These are phyloP conservation scores for Yamadazyma siamensis DNA, from an alignment of 1,139 yeast species.

Conservation along the genomic window DNA sequence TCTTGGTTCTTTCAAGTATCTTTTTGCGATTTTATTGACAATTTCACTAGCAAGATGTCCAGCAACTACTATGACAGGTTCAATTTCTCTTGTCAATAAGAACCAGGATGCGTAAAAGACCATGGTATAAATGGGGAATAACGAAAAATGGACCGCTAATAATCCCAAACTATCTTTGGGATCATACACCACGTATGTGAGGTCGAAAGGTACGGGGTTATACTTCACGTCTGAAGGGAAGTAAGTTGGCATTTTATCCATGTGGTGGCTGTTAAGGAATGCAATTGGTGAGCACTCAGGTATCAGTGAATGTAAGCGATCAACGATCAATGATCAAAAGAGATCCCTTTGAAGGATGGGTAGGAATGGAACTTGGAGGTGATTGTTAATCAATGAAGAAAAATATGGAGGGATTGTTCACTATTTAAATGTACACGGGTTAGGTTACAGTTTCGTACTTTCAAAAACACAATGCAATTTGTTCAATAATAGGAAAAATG, in stretches of 20 bases:
- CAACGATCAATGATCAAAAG: neutral
- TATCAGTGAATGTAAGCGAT: no score
- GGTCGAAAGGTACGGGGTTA: slow-evolving; percentile 52
- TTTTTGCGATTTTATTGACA: slow-evolving; percentile 66
- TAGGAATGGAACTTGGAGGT: neutral
- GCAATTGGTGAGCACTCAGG: no score
- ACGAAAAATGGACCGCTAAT: slow-evolving; percentile 66
- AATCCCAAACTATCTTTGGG: slow-evolving; percentile 62
- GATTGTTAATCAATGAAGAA: neutral
- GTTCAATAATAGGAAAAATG: no score
- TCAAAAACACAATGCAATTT: neutral
- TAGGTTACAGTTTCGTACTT: neutral
- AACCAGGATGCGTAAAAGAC: slow-evolving; percentile 85
- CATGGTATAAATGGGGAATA: slow-evolving; percentile 79
- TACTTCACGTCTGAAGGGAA: slow-evolving; percentile 21
- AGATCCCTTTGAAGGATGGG: neutral
- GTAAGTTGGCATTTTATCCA: slow-evolving; percentile 18
- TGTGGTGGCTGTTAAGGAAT: neutral
- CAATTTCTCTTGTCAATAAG: slow-evolving; percentile 76
- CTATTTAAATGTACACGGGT: neutral
- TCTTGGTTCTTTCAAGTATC: slow-evolving; percentile 64
- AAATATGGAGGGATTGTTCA: neutral
- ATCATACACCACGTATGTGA: slow-evolving; percentile 79
- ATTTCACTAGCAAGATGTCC: slow-evolving; percentile 85
- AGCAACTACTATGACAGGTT: slow-evolving; percentile 75